Base-by-base conservation (phyloP, 805 yeast species). In the Blastobotrys americana region DNA sequence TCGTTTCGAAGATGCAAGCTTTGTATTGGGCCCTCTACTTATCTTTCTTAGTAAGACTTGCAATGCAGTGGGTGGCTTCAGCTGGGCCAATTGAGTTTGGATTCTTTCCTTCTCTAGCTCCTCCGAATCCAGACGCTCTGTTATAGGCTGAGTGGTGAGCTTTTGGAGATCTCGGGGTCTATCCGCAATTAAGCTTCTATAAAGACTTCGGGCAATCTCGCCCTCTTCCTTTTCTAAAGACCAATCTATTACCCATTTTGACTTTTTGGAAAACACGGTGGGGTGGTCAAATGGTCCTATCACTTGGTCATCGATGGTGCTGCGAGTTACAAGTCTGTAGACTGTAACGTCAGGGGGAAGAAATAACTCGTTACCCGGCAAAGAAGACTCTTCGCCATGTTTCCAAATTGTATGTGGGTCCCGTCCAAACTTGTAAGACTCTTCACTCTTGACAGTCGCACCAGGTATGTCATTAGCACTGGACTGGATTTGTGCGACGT, bases 211-310 rank as follows among this genome's bases (percentile, higher is more conserved):
- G 17, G 34, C n/a, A 39, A 27, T 13, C 20, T 16, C 15, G 10
- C 37, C 34, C 66, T 48, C 1, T 41, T 47, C 22, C 23, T 36
- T 21, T 34, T 15, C n/a, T 61, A 58, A 1, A 44, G 44, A 1
- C 63, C 57, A 3, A 44, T 53, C 74, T 74, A 72, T 6, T 52
- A 47, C n/a, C 53, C 58, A 3, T 41, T 35, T 10, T 19, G n/a
- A n/a, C n/a, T n/a, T n/a, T n/a, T n/a, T n/a, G n/a, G n/a, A n/a
- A n/a, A n/a, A n/a, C n/a, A n/a, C n/a, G n/a, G n/a, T n/a, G n/a
- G n/a, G n/a, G n/a, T n/a, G n/a, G n/a, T n/a, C n/a, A n/a, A n/a
- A n/a, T n/a, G n/a, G n/a, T n/a, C n/a, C n/a, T n/a, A n/a, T n/a
- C n/a, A n/a, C n/a, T n/a, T n/a, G n/a, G 3, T 49, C 59, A 41